Evolutionary conservation across 108 stramenopile genomes (phyloP).

Genomic region (Epithemia pelagica): DNA sequence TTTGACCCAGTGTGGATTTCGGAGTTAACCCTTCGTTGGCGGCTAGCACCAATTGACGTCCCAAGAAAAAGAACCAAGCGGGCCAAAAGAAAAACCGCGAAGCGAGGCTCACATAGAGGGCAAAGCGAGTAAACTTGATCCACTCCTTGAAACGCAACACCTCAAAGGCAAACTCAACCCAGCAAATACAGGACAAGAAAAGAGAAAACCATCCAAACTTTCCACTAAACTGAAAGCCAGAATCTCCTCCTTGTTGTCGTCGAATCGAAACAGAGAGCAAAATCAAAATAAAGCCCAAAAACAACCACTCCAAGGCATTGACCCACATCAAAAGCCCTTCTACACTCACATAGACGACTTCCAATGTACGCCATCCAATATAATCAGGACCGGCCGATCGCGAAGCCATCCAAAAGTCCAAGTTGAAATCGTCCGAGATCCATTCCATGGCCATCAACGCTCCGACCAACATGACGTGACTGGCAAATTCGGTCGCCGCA

Average conservation of each 20-base stretch:
- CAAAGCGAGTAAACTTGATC: conserved; percentile 30
- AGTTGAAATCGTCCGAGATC: conserved; percentile 55
- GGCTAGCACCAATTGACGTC: not conserved
- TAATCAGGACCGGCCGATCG: conserved; percentile 21
- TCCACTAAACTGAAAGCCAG: not conserved
- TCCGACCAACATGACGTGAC: conserved; percentile 51
- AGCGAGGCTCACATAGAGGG: conserved; percentile 33
- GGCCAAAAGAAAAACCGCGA: conserved; percentile 56
- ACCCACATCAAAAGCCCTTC: conserved; percentile 21
- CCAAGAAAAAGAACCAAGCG: conserved; percentile 48
- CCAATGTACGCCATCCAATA: conserved; percentile 64
- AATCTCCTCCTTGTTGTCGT: not conserved
- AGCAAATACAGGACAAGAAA: conserved; percentile 12
- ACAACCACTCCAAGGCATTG: conserved; percentile 21
- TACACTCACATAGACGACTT: conserved; percentile 56
- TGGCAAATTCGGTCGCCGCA: conserved; percentile 49
- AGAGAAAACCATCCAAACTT: not conserved
- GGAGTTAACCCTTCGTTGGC: no score
- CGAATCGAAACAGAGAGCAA: conserved; percentile 24
- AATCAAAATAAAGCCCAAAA: conserved; percentile 19
- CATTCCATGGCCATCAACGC: conserved; percentile 37
- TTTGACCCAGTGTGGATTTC: no score
- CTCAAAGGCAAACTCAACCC: conserved; percentile 56
- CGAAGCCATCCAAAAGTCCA: conserved; percentile 44
- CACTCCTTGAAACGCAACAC: conserved; percentile 51